phyloP scores from a whole-genome alignment of 495 filamentous ascomycete genomes.

The Aspergillus coremiiformis region DNA sequence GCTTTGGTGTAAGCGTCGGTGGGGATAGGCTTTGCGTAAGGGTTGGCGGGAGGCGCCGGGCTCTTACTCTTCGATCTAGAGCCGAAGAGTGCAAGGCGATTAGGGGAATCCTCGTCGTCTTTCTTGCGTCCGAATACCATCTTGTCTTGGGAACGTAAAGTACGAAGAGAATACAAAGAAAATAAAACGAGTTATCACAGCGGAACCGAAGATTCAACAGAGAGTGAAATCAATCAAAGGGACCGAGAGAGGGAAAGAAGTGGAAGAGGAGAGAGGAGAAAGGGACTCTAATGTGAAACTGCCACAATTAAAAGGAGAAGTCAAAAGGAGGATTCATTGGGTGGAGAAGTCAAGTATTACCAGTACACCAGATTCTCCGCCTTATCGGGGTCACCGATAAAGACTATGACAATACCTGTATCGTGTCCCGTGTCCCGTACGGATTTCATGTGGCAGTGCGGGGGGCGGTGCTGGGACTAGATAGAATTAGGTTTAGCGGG shows the following conservation, averaged over 20 bases:
- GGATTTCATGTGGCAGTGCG: neutral
- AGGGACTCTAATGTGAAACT: conserved; percentile 10
- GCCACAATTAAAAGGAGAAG: conserved; percentile 10
- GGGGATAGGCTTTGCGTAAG: conserved; percentile 58
- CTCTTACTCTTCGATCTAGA: conserved; percentile 53
- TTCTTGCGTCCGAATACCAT: conserved; percentile 59
- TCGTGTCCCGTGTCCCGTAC: neutral
- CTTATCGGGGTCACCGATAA: neutral
- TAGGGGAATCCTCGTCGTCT: conserved; percentile 51
- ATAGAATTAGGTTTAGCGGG: conserved; percentile 5
- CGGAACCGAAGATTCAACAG: neutral
- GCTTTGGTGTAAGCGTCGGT: conserved; percentile 59
- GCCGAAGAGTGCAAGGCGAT: conserved; percentile 53
- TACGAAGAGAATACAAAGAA: neutral
- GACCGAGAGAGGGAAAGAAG: conserved; percentile 7
- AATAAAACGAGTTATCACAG: neutral
- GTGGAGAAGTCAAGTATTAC: conserved; percentile 9
- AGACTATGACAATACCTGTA: conserved; percentile 16
- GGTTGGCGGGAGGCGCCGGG: conserved; percentile 47
- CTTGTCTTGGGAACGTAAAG: conserved; percentile 14
- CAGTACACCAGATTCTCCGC: neutral
- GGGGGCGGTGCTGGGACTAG: neutral
- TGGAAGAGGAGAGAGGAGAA: conserved; percentile 5
- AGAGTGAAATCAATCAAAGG: conserved; percentile 2
- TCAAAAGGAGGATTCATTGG: conserved; percentile 10